Evolutionary conservation across 1,284 basidiomycete genomes (phyloP), one percentile per base, ranked within the genome.

Genomic region (Fistulina hepatica): DNA sequence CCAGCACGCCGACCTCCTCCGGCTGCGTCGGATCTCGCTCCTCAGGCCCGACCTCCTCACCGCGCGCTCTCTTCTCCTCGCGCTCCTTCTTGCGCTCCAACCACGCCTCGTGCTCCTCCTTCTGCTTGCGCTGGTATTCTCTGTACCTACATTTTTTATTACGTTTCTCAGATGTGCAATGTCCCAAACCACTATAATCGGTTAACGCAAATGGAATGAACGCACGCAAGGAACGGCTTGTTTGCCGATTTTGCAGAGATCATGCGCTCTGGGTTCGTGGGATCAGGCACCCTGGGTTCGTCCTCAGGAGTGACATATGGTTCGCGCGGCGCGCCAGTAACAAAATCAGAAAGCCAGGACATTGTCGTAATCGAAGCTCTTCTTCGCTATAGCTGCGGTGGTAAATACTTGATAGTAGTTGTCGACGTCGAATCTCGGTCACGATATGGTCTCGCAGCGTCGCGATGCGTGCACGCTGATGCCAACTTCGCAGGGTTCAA

Each of bases 161-260:
- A 47, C 36, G 31, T 28, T 35, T 42, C 23, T 41, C 28, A 22
- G 24, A 36, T 40, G 19, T 20, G 39, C 33, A 25, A 19, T 35
- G 45, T 30, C 24, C 24, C n/a, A n/a, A n/a, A n/a, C n/a, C n/a
- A n/a, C n/a, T n/a, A n/a, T n/a, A n/a, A n/a, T n/a, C n/a, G n/a
- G n/a, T n/a, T n/a, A n/a, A n/a, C n/a, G n/a, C n/a, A n/a, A n/a
- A n/a, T n/a, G n/a, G n/a, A n/a, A n/a, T n/a, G n/a, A 21, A 73
- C 81, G 48, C 61, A 88, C 78, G 74, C 74, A 35, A 89, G 69
- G 58, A 85, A 90, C 15, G 85, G 86, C 45, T 70, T 65, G 59
- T 90, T 90, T 23, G 85, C 81, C 39, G 71, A 57, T 60, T 88
- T 90, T 44, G 72, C 73, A 24, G 76, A 71, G 28, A 89, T 82